Percentiles rank a stretch among this genome's conserved stretches.
Evolutionary conservation across 805 yeast species (phyloP).

Genomic region (Saccharomycopsis javanensis): DNA sequence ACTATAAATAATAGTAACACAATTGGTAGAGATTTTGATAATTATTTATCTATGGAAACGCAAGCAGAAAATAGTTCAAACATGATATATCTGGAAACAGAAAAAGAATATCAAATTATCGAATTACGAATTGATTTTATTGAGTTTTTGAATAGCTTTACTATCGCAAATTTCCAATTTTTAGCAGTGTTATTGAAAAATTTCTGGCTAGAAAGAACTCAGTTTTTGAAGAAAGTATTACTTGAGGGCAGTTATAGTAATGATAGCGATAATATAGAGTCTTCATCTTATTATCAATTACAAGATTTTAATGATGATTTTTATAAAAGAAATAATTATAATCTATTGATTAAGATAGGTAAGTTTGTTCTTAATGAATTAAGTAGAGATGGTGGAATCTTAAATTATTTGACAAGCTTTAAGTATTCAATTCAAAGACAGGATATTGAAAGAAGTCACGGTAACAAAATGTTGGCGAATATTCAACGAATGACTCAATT

Average conservation of each 20-base stretch:
- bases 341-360: slow-evolving; percentile 12
- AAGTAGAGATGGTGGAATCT: neutral
- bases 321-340: slow-evolving; percentile 12
- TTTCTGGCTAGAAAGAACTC: slow-evolving; percentile 16
- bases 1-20: too few relatives aligned
- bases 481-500: neutral
- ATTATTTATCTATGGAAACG: neutral
- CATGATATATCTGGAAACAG: too few relatives aligned
- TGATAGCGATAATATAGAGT: neutral
- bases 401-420: slow-evolving; percentile 5
- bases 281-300: slow-evolving; percentile 6
- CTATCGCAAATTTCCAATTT: slow-evolving; percentile 14
- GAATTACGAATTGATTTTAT: slow-evolving; percentile 10
- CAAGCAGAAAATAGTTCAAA: neutral
- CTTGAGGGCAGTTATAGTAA: neutral
- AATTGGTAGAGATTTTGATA: neutral
- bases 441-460: neutral
- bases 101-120: neutral
- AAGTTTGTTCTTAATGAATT: slow-evolving; percentile 8
- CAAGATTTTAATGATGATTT: slow-evolving; percentile 14
- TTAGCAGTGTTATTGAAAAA: slow-evolving; percentile 10
- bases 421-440: neutral
- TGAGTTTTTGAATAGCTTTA: slow-evolving; percentile 8
- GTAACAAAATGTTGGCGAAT: neutral
- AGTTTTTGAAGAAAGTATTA: neutral